Conservation (phyloP, 139 green algal species). For the Picochlorum sp. region DNA sequence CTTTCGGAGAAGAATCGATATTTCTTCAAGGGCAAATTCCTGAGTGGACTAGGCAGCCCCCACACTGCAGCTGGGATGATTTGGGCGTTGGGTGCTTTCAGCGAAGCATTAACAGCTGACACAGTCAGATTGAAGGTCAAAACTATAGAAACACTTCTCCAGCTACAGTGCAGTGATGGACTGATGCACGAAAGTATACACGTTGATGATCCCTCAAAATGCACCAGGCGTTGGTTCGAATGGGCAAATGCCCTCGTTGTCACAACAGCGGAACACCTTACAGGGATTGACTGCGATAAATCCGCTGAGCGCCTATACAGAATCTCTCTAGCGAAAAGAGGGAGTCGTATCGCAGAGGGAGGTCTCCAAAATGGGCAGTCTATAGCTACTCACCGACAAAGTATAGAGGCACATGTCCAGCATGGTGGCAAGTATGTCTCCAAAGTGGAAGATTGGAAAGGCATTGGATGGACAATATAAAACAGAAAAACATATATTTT, state of each 20-base stretch:
- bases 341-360: too few relatives aligned
- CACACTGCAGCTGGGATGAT: slow-evolving; percentile 38
- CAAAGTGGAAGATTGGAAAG: too few relatives aligned
- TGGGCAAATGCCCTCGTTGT: slow-evolving; percentile 50
- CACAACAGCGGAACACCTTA: slow-evolving; percentile 25
- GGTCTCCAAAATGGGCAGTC: too few relatives aligned
- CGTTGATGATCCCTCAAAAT: slow-evolving; percentile 12
- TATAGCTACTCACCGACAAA: too few relatives aligned
- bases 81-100: slow-evolving; percentile 37
- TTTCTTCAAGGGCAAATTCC: slow-evolving; percentile 32
- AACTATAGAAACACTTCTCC: slow-evolving; percentile 28
- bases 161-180: slow-evolving; percentile 36
- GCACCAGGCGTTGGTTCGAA: slow-evolving; percentile 30
- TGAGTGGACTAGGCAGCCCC: slow-evolving; percentile 30
- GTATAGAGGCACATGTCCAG: too few relatives aligned
- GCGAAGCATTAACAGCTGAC: slow-evolving; percentile 10
- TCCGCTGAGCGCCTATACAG: not conserved
- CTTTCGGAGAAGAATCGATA: slow-evolving; percentile 25
- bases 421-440: too few relatives aligned
- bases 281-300: slow-evolving; percentile 38
- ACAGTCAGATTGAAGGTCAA: slow-evolving; percentile 1
- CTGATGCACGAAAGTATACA: slow-evolving; percentile 47
- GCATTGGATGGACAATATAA: too few relatives aligned
- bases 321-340: too few relatives aligned
- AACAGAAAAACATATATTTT: too few relatives aligned